Conservation (phyloP, 257 asterid species). For the Capsicum rhomboideum region DNA sequence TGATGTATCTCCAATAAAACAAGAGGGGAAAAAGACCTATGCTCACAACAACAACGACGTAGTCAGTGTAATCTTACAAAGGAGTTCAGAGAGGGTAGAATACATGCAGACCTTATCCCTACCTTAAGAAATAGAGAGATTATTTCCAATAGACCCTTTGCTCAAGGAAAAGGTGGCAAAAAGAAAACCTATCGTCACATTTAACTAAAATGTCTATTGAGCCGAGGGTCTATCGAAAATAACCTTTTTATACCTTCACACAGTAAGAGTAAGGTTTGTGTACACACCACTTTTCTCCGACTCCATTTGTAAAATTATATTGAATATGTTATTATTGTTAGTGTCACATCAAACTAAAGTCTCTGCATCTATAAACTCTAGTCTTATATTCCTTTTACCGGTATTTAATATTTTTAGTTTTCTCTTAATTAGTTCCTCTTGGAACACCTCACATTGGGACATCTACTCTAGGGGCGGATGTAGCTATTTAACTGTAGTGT, state of each 20-base stretch:
- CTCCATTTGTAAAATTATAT: no score
- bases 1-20: background rate
- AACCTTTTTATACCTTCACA: no score
- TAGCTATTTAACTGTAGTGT: no score
- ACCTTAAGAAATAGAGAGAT: background rate
- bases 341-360: background rate
- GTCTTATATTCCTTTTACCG: no score
- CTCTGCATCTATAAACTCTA: background rate
- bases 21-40: background rate
- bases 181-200: background rate
- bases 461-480: no score
- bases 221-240: background rate
- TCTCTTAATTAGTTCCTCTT: no score
- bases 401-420: no score
- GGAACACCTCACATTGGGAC: no score
- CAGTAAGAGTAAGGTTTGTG: no score
- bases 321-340: no score
- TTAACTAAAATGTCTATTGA: background rate
- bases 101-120: background rate
- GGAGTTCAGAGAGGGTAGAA: rapidly evolving
- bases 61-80: background rate
- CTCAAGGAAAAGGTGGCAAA: background rate
- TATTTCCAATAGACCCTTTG: background rate
- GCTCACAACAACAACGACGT: background rate
- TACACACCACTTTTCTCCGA: no score